Evolutionary conservation across 495 filamentous ascomycete species (phyloP), one percentile per base, ranked within the genome.

Genomic region (Lasiosphaeris hirsuta): DNA sequence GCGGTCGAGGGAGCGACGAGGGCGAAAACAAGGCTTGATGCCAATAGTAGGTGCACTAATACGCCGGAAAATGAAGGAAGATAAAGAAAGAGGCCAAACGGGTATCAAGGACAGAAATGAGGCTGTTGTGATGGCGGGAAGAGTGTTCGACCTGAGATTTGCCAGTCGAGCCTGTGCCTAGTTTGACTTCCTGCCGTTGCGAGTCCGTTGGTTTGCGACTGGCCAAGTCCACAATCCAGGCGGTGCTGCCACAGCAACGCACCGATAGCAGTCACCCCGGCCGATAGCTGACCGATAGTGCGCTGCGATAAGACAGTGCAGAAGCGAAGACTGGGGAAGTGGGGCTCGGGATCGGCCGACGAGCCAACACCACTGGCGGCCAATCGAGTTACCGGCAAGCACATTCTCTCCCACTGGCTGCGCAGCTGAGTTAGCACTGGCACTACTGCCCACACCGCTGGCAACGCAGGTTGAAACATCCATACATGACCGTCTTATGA

Each of bases 211-310:
- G 41, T 47, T 46, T 49, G 56, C 38, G 53, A 54, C 23, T 47
- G 52, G 41, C 37, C 30, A 37, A 51, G 33, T 45, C 34, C 44
- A 44, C 43, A 48, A 49, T 35, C 10, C 43, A 10, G 42, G 9
- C 40, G 40, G 30, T 45, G 62, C 48, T 64, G 60, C 60, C 63
- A 59, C 56, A 43, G 59, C 63, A 65, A 63, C 63, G 50, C 11
- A 43, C 56, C 40, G 44, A 60, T 41, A 52, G 46, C 42, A 23
- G 11, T 10, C 11, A 37, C 17, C 42, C 54, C 34, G 51, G 44
- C 34, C 36, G 46, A 61, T 48, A 45, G 44, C 10, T 23, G 30
- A 36, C 23, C 23, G 23, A 30, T 30, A 30, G 23, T 30, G 23
- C 2, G 23, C 23, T 18, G 19, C 53, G 53, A 55, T 55, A 55